Percentiles rank a stretch among this genome's conserved stretches.
phyloP scores from a whole-genome alignment of 1,139 yeast species.

The Magnusiomyces tetraspermus region DNA sequence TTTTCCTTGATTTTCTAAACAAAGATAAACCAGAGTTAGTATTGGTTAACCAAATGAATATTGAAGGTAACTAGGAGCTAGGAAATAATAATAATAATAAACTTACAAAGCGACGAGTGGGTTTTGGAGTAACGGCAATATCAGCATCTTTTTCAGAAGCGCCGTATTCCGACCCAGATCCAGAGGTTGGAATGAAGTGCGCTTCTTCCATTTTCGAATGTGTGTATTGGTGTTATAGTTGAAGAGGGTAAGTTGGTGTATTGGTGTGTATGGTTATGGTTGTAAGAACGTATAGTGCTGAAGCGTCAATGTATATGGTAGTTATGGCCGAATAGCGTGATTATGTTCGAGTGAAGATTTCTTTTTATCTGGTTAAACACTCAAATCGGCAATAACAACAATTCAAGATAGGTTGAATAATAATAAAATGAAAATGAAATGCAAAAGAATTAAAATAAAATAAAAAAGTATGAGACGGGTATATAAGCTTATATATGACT shows the following conservation, averaged over 20 bases:
- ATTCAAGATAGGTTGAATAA: too few species aligned
- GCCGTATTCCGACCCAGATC: background rate
- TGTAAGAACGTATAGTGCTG: too few species aligned
- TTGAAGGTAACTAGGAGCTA: background rate
- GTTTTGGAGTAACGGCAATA: background rate
- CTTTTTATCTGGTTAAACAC: too few species aligned
- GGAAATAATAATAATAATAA: background rate
- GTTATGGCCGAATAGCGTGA: too few species aligned
- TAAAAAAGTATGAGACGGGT: too few species aligned
- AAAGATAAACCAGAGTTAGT: background rate
- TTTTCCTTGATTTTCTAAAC: slow-evolving; percentile 31
- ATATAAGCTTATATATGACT: too few species aligned
- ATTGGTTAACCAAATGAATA: background rate
- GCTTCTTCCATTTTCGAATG: background rate
- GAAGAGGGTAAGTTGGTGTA: background rate
- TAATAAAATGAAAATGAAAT: too few species aligned
- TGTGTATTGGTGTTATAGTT: background rate
- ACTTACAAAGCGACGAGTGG: background rate
- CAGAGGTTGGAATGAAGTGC: background rate
- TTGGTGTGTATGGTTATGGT: too few species aligned
- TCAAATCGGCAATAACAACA: too few species aligned
- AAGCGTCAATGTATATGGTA: too few species aligned
- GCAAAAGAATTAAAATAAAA: too few species aligned
- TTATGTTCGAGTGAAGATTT: too few species aligned
- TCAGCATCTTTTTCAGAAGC: background rate